Conservation (phyloP, 2,329 filamentous ascomycete species). For the Botryosphaeria dothidea region DNA sequence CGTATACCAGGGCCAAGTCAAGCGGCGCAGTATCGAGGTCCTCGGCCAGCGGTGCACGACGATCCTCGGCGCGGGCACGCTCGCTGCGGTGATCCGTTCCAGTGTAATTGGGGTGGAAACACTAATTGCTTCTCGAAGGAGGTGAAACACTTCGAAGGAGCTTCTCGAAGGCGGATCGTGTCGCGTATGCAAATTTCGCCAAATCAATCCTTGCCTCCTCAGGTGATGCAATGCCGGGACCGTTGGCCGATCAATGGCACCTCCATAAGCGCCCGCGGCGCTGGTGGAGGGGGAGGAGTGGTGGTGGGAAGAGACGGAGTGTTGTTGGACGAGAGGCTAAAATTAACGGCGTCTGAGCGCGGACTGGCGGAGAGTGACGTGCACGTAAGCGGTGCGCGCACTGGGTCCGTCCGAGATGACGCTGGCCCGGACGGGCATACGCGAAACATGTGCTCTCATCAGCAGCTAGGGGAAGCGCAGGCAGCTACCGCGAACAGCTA, state of each 20-base stretch:
- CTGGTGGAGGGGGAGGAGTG: not conserved
- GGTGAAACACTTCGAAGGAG: conserved; percentile 15
- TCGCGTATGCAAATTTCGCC: conserved; percentile 13
- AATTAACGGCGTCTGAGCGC: not conserved
- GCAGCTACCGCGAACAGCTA: not conserved
- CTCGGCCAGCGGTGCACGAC: not conserved
- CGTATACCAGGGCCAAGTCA: not conserved
- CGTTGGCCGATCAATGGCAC: conserved; percentile 14
- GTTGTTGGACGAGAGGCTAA: not conserved
- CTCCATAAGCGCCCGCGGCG: not conserved
- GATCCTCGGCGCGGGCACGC: not conserved
- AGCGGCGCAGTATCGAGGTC: not conserved
- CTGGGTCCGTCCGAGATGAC: not conserved
- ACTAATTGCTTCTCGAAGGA: conserved; percentile 16
- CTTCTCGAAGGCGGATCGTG: conserved; percentile 16
- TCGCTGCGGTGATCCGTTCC: not conserved
- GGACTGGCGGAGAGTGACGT: too few species aligned
- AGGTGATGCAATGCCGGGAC: conserved; percentile 14
- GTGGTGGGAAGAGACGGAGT: not conserved
- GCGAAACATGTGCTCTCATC: not conserved
- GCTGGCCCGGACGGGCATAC: not conserved
- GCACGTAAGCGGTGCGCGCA: not conserved
- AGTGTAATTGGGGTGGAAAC: conserved; percentile 1
- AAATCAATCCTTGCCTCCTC: conserved; percentile 7
- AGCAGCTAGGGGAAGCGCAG: not conserved